Evolutionary conservation across 164 flowering plant species (phyloP).

Genomic region (grape (Vitis vinifera)): ASM3070453v1 NC_081806.1:2744001-2744500

Average conservation of each 20-base stretch:
- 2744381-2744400: background rate
- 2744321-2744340: conserved; percentile 6
- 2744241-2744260: conserved; percentile 51
- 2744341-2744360: conserved; percentile 3
- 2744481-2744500: conserved; percentile 5
- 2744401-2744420: background rate
- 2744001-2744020: background rate
- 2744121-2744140: conserved; percentile 23
- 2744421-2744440: background rate
- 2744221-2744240: conserved; percentile 38
- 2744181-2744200: conserved; percentile 2
- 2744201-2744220: conserved; percentile 31
- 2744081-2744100: conserved; percentile 3
- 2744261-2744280: conserved; percentile 58
- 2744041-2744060: background rate
- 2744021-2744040: conserved; percentile 6
- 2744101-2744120: conserved; percentile 5
- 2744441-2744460: background rate
- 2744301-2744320: conserved; percentile 32
- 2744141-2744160: conserved; percentile 22
- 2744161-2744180: conserved; percentile 3
- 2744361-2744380: background rate
- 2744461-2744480: conserved; percentile 2
- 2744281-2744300: conserved; percentile 46
- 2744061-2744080: conserved; percentile 1